Evolutionary conservation across 2,329 filamentous ascomycete genomes (phyloP).

Genomic region (Cladophialophora carrionii): DNA sequence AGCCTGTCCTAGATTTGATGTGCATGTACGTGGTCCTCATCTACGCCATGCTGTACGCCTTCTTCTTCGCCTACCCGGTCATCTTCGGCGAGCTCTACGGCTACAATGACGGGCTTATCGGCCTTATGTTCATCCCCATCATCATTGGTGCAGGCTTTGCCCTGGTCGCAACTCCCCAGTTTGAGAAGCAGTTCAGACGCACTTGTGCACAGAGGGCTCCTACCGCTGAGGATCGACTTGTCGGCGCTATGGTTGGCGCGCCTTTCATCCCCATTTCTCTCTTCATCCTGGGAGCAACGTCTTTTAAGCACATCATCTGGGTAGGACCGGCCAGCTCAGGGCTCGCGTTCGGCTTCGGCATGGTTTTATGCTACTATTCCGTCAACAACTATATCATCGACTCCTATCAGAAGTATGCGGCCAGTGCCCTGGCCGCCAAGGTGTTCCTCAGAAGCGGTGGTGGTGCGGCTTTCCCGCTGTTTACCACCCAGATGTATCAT

Average conservation of each 20-base stretch:
- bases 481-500: conserved; percentile 50
- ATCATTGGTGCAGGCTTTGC: conserved; percentile 71
- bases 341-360: conserved; percentile 49
- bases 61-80: conserved; percentile 58
- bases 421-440: conserved; percentile 49
- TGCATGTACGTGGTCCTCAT: conserved; percentile 81
- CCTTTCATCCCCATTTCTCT: conserved; percentile 49
- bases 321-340: conserved; percentile 47
- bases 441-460: conserved; percentile 47
- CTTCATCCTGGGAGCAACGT: conserved; percentile 51
- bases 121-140: conserved; percentile 83
- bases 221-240: conserved; percentile 46
- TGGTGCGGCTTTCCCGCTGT: conserved; percentile 46
- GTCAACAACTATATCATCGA: conserved; percentile 41
- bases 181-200: conserved; percentile 61
- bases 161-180: conserved; percentile 63
- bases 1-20: conserved; percentile 83
- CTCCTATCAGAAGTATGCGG: conserved; percentile 43
- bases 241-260: conserved; percentile 45
- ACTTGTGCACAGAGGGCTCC: conserved; percentile 45
- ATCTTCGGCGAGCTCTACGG: conserved; percentile 80
- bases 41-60: conserved; percentile 63
- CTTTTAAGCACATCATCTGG: conserved; percentile 45
- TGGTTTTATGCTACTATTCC: conserved; percentile 56
- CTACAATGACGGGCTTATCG: conserved; percentile 71